Percentiles rank a stretch among this genome's conserved stretches.
These are phyloP conservation scores for Globisporangium irregulare DNA, from an alignment of 352 stramenopile genomes.

Conservation along the genomic window DNA sequence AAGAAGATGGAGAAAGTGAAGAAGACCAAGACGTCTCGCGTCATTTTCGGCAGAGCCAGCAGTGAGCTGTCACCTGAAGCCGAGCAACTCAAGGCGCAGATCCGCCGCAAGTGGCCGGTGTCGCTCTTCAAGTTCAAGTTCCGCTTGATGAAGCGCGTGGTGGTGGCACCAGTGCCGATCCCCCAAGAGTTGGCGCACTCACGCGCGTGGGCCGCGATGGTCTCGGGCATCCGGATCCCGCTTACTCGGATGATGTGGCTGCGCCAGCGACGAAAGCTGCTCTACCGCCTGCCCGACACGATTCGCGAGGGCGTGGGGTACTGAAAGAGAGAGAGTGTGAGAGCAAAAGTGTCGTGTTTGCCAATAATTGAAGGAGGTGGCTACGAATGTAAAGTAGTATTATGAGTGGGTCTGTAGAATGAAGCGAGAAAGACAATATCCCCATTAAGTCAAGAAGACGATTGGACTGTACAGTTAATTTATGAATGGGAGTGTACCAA, in stretches of 20 bases:
- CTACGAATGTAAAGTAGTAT: background rate
- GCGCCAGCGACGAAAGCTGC: constrained; percentile 27
- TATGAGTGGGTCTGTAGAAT: background rate
- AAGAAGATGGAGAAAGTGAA: background rate
- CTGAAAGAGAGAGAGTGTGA: background rate
- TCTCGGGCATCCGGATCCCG: constrained; percentile 47
- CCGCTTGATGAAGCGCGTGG: constrained; percentile 30
- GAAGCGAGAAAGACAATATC: background rate
- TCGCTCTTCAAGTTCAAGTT: constrained; percentile 39
- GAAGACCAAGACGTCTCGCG: background rate
- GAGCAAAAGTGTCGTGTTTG: background rate
- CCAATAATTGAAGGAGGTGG: no score
- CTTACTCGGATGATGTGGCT: constrained; percentile 47
- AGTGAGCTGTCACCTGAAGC: constrained; percentile 11
- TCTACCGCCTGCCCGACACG: constrained; percentile 36
- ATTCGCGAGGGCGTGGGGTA: constrained; percentile 28
- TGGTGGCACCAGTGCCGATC: constrained; percentile 44
- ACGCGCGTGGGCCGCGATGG: constrained; percentile 35
- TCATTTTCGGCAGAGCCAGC: background rate
- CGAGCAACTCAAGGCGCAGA: constrained; percentile 17
- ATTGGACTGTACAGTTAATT: background rate
- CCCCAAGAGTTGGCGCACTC: constrained; percentile 28
- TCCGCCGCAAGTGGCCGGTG: constrained; percentile 17
- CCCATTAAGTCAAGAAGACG: background rate
- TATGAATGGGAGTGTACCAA: background rate